Conservation (phyloP, 1,284 basidiomycete species). For the Sporisorium scitamineum region DNA sequence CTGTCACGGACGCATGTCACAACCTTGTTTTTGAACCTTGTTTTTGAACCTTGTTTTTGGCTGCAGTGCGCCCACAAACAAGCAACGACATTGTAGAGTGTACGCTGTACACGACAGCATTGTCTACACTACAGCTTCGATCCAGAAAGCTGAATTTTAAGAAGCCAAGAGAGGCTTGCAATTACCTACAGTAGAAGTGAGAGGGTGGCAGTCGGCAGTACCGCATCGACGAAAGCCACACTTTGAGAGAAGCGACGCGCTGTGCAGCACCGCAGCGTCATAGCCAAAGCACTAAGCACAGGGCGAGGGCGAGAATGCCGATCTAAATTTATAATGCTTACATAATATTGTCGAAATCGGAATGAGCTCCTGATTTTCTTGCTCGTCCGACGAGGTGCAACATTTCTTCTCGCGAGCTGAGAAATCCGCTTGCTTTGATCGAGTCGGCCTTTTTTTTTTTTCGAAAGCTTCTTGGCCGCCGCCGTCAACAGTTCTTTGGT, state of each 20-base stretch:
- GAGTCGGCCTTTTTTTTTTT: not conserved
- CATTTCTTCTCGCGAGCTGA: not conserved
- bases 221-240: not conserved
- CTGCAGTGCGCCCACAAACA: not conserved
- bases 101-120: too few relatives aligned
- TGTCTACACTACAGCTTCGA: not conserved
- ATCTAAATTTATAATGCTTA: conserved; percentile 1
- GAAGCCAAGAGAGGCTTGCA: not conserved
- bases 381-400: not conserved
- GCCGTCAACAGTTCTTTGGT: not conserved
- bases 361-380: not conserved
- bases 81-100: not conserved
- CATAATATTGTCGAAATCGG: not conserved
- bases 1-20: not conserved
- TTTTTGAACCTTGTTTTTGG: not conserved
- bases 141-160: not conserved
- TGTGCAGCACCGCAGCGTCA: conserved; percentile 25
- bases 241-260: not conserved
- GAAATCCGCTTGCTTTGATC: not conserved
- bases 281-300: not conserved
- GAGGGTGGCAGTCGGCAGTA: not conserved
- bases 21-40: not conserved
- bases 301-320: too few relatives aligned
- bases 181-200: not conserved
- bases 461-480: not conserved